Conservation (phyloP, 148 eudicot species). For the Cornus florida region DNA sequence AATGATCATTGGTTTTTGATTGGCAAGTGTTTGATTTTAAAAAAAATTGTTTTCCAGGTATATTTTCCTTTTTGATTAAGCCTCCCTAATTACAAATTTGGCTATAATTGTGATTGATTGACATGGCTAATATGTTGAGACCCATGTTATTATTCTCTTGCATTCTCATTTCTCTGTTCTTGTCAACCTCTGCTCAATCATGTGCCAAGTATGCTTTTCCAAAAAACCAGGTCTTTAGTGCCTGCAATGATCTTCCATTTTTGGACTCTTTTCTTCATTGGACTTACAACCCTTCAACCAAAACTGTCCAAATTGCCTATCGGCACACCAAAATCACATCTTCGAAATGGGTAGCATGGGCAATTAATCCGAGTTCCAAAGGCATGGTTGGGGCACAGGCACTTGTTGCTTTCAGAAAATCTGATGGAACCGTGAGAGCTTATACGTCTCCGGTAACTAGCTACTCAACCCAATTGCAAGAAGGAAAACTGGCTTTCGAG, state of each 20-base stretch:
- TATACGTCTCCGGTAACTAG: constrained; percentile 57
- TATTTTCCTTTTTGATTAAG: not conserved
- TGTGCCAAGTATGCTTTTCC: constrained; percentile 44
- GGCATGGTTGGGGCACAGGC: constrained; percentile 73
- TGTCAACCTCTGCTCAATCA: constrained; percentile 31
- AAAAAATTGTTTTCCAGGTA: not conserved
- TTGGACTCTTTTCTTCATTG: constrained; percentile 62
- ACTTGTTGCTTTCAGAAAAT: constrained; percentile 47
- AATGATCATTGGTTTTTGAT: not conserved
- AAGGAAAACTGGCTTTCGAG: constrained; percentile 50
- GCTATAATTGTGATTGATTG: not conserved
- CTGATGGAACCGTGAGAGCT: constrained; percentile 46
- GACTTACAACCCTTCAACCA: constrained; percentile 42
- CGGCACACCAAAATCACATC: constrained; percentile 41
- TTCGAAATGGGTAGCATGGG: constrained; percentile 64
- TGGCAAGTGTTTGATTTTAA: not conserved
- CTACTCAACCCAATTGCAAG: constrained; percentile 39
- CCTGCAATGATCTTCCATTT: constrained; percentile 59
- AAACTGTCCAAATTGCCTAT: constrained; percentile 51
- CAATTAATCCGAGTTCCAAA: constrained; percentile 43
- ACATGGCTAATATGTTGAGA: constrained; percentile 20
- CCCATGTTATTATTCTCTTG: constrained; percentile 15
- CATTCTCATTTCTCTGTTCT: constrained; percentile 26
- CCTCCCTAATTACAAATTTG: not conserved
- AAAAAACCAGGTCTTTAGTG: constrained; percentile 28